Evolutionary conservation across 768 basidiomycete genomes (phyloP).

Genomic region (Clathrus columnatus): DNA sequence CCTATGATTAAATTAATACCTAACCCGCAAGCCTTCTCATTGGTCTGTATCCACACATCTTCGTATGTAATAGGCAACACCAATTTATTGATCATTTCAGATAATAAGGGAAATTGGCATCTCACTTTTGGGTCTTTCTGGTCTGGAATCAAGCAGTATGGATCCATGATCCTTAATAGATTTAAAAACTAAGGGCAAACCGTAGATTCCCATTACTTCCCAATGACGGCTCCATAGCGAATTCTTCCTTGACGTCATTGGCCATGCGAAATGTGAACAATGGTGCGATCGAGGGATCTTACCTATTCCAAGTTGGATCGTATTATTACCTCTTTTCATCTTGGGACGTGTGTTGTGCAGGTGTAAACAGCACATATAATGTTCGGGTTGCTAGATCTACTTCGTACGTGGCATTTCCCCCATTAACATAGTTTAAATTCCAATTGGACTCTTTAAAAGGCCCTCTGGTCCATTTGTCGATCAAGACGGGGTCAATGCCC

Average conservation of each 20-base stretch:
- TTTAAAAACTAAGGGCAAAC: too few species aligned
- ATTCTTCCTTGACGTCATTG: slow-evolving; percentile 32
- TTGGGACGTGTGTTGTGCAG: slow-evolving; percentile 47
- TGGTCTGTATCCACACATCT: too few species aligned
- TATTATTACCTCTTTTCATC: slow-evolving; percentile 50
- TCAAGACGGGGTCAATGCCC: slow-evolving; percentile 33
- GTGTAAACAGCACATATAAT: slow-evolving; percentile 47
- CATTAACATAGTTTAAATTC: neutral
- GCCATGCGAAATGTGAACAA: slow-evolving; percentile 35
- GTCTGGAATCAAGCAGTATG: slow-evolving; percentile 42
- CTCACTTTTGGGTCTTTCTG: slow-evolving; percentile 48
- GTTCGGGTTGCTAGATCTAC: slow-evolving; percentile 47
- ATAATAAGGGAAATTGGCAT: slow-evolving; percentile 33
- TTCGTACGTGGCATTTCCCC: slow-evolving; percentile 23
- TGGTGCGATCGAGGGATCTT: slow-evolving; percentile 43
- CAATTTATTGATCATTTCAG: too few species aligned
- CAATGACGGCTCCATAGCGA: slow-evolving; percentile 34
- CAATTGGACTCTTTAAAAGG: slow-evolving; percentile 17
- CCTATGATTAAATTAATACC: neutral
- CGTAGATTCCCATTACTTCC: slow-evolving; percentile 20
- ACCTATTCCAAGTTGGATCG: slow-evolving; percentile 33
- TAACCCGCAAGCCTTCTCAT: slow-evolving; percentile 1
- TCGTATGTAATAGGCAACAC: too few species aligned
- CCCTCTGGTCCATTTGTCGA: slow-evolving; percentile 40
- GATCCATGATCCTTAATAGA: slow-evolving; percentile 14